Evolutionary conservation across 257 asterid genomes (phyloP), one percentile per base, ranked within the genome.

Genomic region (Paulownia fortunei): DNA sequence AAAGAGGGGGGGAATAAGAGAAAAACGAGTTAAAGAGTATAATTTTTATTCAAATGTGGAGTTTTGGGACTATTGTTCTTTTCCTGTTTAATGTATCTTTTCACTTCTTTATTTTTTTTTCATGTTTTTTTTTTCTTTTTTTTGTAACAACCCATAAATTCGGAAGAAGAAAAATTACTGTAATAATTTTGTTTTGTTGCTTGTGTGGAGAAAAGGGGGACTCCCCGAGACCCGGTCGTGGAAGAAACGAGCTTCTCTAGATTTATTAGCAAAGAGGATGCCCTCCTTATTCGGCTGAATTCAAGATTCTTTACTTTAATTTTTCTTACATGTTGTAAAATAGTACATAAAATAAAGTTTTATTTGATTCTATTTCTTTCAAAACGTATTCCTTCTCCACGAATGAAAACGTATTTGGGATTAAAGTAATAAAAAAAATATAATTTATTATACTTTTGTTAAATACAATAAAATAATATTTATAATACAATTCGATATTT

Each of bases 231-330:
- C 76, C 21, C 86, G 95, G 91, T 55, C 81, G 19, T 79, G 69
- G 69, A 86, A 80, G 59, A 55, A 69, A 82, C 81, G 80, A 66
- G 81, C 83, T 76, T 88, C 89, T 88, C 90, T 76, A 82, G 44
- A 86, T 71, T 79, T 56, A 56, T 66, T 73, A 73, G 64, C 74
- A 3, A 46, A 76, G n/a, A n/a, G n/a, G n/a, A n/a, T 19, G 7
- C 11, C 11, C 1, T 52, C 26, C 60, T 15, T 60, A n/a, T 24
- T 66, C 23, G 21, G 19, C 15, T 2, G 24, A 27, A 69, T 51
- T 51, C 51, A 30, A 51, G 16, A 49, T 30, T 70, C 21, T 32
- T 2, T 5, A 19, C 42, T 7, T 16, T 9, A 3, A 19, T 66
- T 66, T 12, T 23, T 8, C 3, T n/a, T n/a, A 23, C 2, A 44